Evolutionary conservation across 2,329 filamentous ascomycete genomes (phyloP).

Genomic region (Ciborinia camelliae): DNA sequence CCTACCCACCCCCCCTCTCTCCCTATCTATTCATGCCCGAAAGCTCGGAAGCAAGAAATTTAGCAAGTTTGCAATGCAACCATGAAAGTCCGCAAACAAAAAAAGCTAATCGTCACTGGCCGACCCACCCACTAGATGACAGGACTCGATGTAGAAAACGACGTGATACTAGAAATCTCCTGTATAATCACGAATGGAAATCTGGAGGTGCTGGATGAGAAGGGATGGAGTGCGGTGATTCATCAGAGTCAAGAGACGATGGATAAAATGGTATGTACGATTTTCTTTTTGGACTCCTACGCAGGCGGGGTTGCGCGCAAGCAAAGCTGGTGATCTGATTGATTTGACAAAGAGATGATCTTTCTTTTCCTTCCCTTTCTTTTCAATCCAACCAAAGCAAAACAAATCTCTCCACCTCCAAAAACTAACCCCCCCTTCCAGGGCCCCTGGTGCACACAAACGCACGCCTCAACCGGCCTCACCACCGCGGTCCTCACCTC

Average conservation of each 20-base stretch:
- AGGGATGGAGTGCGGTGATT: constrained; percentile 77
- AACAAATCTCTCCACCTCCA: not conserved
- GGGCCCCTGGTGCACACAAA: constrained; percentile 82
- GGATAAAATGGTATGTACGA: constrained; percentile 57
- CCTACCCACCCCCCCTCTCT: too few species aligned
- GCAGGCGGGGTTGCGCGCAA: too few species aligned
- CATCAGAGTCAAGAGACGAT: constrained; percentile 69
- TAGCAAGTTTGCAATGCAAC: too few species aligned
- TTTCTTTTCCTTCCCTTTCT: not conserved
- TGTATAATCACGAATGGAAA: constrained; percentile 85
- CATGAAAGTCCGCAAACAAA: too few species aligned
- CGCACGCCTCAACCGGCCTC: constrained; percentile 78
- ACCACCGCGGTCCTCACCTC: constrained; percentile 73
- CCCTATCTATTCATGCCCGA: too few species aligned
- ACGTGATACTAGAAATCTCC: constrained; percentile 87
- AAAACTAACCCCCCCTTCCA: too few species aligned
- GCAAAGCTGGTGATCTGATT: too few species aligned
- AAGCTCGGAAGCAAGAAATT: constrained; percentile 19
- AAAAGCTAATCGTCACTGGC: too few species aligned
- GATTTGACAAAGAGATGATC: too few species aligned
- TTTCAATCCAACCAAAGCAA: not conserved
- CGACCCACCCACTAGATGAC: constrained; percentile 81
- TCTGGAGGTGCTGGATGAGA: constrained; percentile 69
- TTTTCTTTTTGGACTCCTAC: not conserved
- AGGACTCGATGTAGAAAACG: constrained; percentile 71